Evolutionary conservation across 164 flowering plant species (phyloP).

Genomic region (Annona squamosa): DNA sequence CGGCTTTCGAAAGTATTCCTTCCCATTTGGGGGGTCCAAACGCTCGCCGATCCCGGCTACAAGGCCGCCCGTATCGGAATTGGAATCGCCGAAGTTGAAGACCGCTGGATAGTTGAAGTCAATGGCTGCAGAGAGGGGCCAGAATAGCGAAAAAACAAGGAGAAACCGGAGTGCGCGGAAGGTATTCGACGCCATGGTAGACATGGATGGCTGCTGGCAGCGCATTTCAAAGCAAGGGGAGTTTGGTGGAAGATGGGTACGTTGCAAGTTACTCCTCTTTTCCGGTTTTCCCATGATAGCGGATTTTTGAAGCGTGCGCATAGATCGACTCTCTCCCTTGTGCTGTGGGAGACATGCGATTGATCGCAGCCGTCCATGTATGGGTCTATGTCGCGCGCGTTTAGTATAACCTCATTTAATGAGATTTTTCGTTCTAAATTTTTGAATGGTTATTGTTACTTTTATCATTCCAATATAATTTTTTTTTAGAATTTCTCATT

Average conservation of each 20-base stretch:
- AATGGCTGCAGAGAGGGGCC: not conserved
- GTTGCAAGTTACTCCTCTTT: not conserved
- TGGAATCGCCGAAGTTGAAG: constrained; percentile 76
- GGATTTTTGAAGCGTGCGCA: no score
- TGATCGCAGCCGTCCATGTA: no score
- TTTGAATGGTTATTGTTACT: no score
- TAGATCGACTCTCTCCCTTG: no score
- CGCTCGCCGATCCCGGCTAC: constrained; percentile 35
- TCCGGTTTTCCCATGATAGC: no score
- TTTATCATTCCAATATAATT: no score
- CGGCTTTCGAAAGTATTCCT: constrained; percentile 35
- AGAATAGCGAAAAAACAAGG: not conserved
- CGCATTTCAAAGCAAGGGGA: not conserved
- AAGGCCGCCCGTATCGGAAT: constrained; percentile 61
- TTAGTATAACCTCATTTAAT: no score
- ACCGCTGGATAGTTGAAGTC: constrained; percentile 21
- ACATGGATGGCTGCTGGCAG: not conserved
- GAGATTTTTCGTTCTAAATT: no score
- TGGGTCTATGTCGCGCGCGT: no score
- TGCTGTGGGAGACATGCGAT: no score
- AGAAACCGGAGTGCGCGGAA: not conserved
- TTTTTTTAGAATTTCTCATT: no score
- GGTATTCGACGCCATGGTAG: constrained; percentile 1
- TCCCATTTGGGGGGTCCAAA: constrained; percentile 51
- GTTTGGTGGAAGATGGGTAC: not conserved